Base-by-base conservation (phyloP, 2,329 filamentous ascomycete species). In the Byssoonygena ceratinophila region DNA sequence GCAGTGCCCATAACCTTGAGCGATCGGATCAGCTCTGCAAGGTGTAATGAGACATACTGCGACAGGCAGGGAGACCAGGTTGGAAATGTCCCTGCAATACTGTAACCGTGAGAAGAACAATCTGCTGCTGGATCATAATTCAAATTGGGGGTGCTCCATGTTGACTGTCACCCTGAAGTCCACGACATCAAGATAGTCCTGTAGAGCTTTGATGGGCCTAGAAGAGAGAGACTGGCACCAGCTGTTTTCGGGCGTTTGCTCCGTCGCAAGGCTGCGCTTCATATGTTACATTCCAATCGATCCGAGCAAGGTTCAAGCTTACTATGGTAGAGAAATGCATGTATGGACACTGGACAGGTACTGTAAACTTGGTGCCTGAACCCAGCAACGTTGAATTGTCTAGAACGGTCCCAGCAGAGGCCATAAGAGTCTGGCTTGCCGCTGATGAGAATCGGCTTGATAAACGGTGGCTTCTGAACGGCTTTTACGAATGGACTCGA, bases 221-320 rank as follows among this genome's bases (percentile, higher is more conserved):
- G 6, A 40, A 40, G 32, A 37, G 12, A 14, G 12, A 34, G 20
- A 39, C 5, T 7, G 16, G n/a, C 36, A 5, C 36, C n/a, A 41
- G 23, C 23, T 45, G 20, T 45, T 31, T 29, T 45, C 3, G 23
- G 18, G 9, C 29, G 9, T 7, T 32, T 23, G 20, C 22, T 11
- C n/a, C 14, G 46, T 41, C n/a, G 36, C 36, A 49, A 31, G 46
- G 36, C 46, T 49, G 37, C 29, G 37, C 31, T 50, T 18, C 37
- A 34, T 14, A 41, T 14, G 47, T 50, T 40, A 49, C 46, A 40
- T 31, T 50, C 43, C 7, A 23, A 18, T 50, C 16, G 22, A 41
- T 23, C 47, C 12, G 29, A 22, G 25, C 47, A 50, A 43, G 47
- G 47, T 50, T 50, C 47, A 41, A 39, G 27, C 18, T 23, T 16